Base-by-base conservation (phyloP, 176 grass and related monocot genomes). In the Musa itinerans region DNA sequence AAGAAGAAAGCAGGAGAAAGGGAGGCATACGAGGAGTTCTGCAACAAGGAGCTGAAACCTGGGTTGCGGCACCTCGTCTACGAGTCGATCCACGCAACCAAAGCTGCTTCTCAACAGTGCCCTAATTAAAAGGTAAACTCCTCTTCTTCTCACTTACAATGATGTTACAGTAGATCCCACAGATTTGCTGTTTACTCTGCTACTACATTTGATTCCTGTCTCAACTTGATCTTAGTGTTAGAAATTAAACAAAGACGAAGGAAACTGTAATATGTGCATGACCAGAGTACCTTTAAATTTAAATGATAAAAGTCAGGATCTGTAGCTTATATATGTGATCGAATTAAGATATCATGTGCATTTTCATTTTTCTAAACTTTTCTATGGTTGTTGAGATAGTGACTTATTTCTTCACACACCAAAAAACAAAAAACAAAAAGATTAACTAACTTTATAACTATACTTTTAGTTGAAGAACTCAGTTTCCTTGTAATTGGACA, bases 1-100 rank as follows among this genome's bases (percentile, higher is more conserved):
- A 74, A 74, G 73, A 74, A 74, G 54, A 74, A 74, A 58, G 53
- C 73, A 19, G 73, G 73, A 25, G 73, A 74, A 11, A 59, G 14
- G 1, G 53, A 21, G 19, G 73, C 23, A n/a, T 74, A 59, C 73
- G 73, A 74, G 73, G 73, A 74, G 24, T 74, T 74, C 27, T 74
- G 53, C 27, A 61, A 74, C 73, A 74, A 59, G 54, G 73, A 74
- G 25, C 73, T 74, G 8, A 74, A 59, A 43, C 73, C 73, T 8
- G 73, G 73, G 8, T 58, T 74, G 53, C 53, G 43, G 54, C 23
- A 48, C 25, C 73, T 74, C 13, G 17, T 74, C 11, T 74, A 58
- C 25, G 22, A 58, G 53, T 6, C 73, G 52, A 14, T 58, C 12
- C n/a, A 26, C 73, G 59, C 14, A 1, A 13, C 17, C 15, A 74